Base-by-base conservation (phyloP, 345 rosid species). In the Pseudoturritis turrita region DNA sequence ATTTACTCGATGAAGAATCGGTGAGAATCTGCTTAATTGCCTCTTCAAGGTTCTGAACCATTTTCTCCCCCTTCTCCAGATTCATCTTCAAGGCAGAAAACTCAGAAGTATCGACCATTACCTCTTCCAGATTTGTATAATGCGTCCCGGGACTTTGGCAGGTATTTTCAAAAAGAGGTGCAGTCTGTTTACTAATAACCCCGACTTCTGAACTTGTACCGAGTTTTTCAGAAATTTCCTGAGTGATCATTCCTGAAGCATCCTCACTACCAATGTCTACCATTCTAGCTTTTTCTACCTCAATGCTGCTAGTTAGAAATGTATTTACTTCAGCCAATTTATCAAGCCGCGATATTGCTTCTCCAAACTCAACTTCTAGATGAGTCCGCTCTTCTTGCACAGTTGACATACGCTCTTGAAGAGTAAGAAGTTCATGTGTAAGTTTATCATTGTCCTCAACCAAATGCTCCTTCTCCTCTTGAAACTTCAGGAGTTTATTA, bases 11-110 rank as follows among this genome's bases (percentile, higher is more conserved):
- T 13, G 56, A 62, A 17, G 81, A 70, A 57, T 78, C 75, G 26
- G 78, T 72, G 44, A 75, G 78, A 70, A 81, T 81, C 69, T 63
- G 79, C 77, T 83, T 85, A 72, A 87, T 71, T 74, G 73, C 83
- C 81, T 61, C 79, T 37, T 85, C 94, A 70, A 93, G 92, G 58
- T 79, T 74, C 74, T 78, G 83, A 76, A 86, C 49, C 62, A 85
- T 47, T 43, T 68, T 79, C 52, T 78, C 87, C 9, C 84, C 87
- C 72, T 86, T 92, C 73, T 83, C 79, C 72, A 86, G 62, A 58
- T 75, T 85, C 29, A 80, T 77, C 43, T 62, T 82, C 65, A 90
- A 65, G 62, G 64, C 75, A 2, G 66, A 75, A 70, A 86, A 75
- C 65, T 77, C 86, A 72, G 51, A 80, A 58, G 79, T 57, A 70